Evolutionary conservation across 495 filamentous ascomycete genomes (phyloP).

Genomic region (Tirmania nivea): DNA sequence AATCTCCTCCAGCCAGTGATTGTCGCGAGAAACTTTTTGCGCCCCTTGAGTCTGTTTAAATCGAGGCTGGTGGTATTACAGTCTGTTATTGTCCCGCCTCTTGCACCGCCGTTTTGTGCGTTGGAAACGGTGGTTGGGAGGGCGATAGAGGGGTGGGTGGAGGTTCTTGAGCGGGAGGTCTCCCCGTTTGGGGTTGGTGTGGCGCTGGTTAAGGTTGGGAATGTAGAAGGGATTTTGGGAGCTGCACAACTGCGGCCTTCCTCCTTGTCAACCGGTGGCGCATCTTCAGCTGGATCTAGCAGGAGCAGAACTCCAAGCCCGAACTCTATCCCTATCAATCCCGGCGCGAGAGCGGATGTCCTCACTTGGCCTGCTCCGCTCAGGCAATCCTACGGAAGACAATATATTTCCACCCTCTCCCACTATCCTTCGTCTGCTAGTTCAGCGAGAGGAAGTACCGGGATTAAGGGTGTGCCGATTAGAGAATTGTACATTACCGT

Average conservation of each 20-base stretch:
- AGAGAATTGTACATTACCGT: conserved; percentile 63
- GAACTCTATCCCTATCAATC: conserved; percentile 6
- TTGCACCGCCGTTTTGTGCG: conserved; percentile 64
- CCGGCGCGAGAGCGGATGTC: conserved; percentile 29
- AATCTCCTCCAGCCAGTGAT: conserved; percentile 83
- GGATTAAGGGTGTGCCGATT: conserved; percentile 40
- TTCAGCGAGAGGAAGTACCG: conserved; percentile 23
- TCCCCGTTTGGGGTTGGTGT: conserved; percentile 47
- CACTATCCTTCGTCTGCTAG: conserved; percentile 26
- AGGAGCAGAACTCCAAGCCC: conserved; percentile 2
- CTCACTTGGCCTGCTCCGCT: conserved; percentile 40
- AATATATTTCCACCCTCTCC: conserved; percentile 25
- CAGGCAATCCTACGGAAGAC: conserved; percentile 31
- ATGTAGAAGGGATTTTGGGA: conserved; percentile 38
- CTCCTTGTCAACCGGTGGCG: conserved; percentile 3
- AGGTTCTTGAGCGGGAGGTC: conserved; percentile 57
- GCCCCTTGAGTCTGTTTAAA: conserved; percentile 39
- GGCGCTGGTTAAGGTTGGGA: conserved; percentile 66
- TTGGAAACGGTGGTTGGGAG: conserved; percentile 59
- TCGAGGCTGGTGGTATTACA: conserved; percentile 60
- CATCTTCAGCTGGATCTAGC: neutral
- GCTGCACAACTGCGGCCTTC: conserved; percentile 17
- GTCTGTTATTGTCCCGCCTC: conserved; percentile 60
- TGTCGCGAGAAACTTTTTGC: conserved; percentile 67
- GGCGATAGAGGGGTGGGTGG: conserved; percentile 58